Base-by-base conservation (phyloP, 805 yeast species). In the Brettanomyces sp. region DNA sequence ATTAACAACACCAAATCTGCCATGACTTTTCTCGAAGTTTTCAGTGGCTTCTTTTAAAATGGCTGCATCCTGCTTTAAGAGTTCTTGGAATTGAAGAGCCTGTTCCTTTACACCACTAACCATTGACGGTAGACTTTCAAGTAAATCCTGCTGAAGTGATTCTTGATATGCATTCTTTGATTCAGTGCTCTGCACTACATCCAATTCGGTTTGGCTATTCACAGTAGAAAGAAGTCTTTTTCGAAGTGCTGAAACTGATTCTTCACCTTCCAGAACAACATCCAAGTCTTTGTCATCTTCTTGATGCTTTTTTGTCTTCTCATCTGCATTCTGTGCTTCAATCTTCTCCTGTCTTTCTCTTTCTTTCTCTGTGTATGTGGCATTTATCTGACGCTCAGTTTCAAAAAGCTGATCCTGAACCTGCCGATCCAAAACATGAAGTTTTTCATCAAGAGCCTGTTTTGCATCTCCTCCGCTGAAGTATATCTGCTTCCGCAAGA, bases 41-140 rank as follows among this genome's bases (percentile, higher is more conserved):
- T 59, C 62, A 8, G 62, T 54, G 9, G 66, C 66, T 36, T 64
- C 64, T 39, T 57, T 62, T 41, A 64, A 49, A 11, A 64, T 55
- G 4, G 41, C 51, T 1, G 67, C 66, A 51, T 64, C 68, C 37
- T 60, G 55, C 39, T 53, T 55, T 3, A 64, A 35, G 52, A 60
- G 40, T 36, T 60, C 60, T 39, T 64, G 67, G 42, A 64, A 63
- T 41, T 59, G 63, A 9, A 54, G 39, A 1, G 67, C 67, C 43
- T 64, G 63, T 13, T 54, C 52, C 34, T 56, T 62, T 4, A 63
- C 47, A 3, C 62, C 53, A 1, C 55, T 35, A 1, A 64, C 66
- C 59, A 64, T 58, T 1, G 56, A 50, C 2, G 66, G 63, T 8
- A 64, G 49, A 3, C 63, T 52, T n/a, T 58, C 61, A 4, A 64